phyloP scores from a whole-genome alignment of 75 land plant species.

The Chamaecyparis obtusa region DNA sequence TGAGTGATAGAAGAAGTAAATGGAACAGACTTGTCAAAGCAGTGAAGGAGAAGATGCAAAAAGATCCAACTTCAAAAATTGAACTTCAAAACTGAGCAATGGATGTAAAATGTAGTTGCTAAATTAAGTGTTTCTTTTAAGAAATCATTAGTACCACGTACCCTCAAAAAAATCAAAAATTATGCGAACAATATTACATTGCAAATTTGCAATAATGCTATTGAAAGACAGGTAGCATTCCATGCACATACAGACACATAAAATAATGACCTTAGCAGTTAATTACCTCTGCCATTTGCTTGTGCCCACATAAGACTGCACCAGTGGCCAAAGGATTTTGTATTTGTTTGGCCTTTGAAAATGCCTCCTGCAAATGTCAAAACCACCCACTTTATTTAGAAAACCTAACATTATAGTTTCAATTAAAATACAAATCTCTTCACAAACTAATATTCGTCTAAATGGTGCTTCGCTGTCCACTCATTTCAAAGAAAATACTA shows the following conservation, averaged over 20 bases:
- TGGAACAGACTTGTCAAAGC: no score
- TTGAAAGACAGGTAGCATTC: neutral
- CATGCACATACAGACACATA: neutral
- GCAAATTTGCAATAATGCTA: neutral
- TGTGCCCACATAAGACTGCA: conserved; percentile 87
- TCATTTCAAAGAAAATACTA: neutral
- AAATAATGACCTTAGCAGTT: neutral
- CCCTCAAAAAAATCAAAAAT: neutral
- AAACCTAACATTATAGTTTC: neutral
- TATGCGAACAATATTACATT: neutral
- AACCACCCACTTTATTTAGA: conserved; percentile 6
- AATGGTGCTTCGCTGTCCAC: neutral
- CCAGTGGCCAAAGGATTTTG: conserved; percentile 59
- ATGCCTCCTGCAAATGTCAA: conserved; percentile 67
- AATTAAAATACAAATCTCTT: neutral
- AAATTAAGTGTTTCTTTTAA: neutral
- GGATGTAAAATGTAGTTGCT: no score
- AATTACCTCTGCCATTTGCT: conserved; percentile 88
- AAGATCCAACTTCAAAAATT: no score
- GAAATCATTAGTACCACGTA: neutral
- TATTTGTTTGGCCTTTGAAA: conserved; percentile 58
- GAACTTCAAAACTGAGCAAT: neutral
- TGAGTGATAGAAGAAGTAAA: no score
- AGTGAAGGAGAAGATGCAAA: no score
- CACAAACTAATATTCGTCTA: neutral